Conservation (phyloP, 2,329 filamentous ascomycete genomes). For the Botrytis cinerea region DNA sequence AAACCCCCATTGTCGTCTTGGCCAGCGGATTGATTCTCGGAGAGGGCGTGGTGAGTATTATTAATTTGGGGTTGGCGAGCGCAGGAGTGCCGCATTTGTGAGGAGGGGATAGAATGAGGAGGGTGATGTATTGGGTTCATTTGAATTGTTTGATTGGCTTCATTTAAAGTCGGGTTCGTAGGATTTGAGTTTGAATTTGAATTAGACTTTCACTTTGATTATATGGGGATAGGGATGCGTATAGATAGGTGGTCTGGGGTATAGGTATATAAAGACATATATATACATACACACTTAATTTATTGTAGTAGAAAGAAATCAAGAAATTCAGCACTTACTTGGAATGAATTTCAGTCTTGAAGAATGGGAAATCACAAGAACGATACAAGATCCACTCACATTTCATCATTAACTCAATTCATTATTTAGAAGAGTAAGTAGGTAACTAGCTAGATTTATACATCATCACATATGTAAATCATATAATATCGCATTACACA, state of each 20-base stretch:
- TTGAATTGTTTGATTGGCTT: background rate
- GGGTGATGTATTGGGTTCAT: background rate
- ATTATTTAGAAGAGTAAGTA: no score
- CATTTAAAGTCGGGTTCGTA: background rate
- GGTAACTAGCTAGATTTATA: no score
- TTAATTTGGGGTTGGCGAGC: constrained; percentile 82
- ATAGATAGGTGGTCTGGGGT: background rate
- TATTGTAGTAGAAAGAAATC: background rate
- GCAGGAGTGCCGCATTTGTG: constrained; percentile 69
- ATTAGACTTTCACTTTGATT: background rate
- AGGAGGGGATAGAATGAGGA: background rate
- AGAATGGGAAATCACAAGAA: background rate
- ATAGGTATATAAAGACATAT: background rate
- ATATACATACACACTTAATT: no score
- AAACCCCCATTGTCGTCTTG: constrained; percentile 83
- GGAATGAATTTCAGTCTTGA: background rate
- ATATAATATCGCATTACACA: no score
- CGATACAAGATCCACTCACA: background rate
- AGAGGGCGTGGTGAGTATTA: constrained; percentile 88
- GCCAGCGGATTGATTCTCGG: constrained; percentile 89
- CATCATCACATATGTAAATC: no score
- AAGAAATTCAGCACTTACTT: background rate
- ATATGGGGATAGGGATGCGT: background rate
- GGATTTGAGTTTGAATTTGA: background rate
- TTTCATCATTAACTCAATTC: no score